These are phyloP conservation scores for Tubosaeta sp. DNA, from an alignment of 768 basidiomycete genomes.

Conservation along the genomic window DNA sequence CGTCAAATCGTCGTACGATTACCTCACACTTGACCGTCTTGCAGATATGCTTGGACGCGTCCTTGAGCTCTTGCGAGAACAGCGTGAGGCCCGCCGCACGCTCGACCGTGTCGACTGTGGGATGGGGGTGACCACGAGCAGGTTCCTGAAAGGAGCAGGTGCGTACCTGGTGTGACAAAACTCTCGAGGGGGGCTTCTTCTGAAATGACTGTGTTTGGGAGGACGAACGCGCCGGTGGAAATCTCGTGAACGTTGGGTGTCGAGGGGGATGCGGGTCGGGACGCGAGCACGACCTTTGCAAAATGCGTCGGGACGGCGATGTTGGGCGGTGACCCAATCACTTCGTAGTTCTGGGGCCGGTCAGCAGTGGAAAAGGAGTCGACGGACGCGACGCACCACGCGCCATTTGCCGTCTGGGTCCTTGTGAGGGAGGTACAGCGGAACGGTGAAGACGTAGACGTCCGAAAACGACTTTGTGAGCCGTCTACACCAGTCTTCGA, in stretches of 20 bases:
- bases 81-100: constrained; percentile 81
- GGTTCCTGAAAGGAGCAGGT: not conserved
- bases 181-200: constrained; percentile 76
- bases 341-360: constrained; percentile 72
- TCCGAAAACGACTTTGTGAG: constrained; percentile 86
- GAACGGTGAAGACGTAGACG: constrained; percentile 97
- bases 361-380: not conserved
- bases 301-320: constrained; percentile 96
- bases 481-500: constrained; percentile 92
- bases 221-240: constrained; percentile 88
- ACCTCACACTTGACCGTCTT: constrained; percentile 84
- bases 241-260: constrained; percentile 71
- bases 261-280: constrained; percentile 68
- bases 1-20: constrained; percentile 85
- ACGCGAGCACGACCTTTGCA: constrained; percentile 87
- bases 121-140: not conserved
- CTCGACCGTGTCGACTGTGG: constrained; percentile 86
- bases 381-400: constrained; percentile 54
- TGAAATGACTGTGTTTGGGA: constrained; percentile 90
- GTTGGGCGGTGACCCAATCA: constrained; percentile 89
- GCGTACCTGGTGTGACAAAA: constrained; percentile 76
- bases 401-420: constrained; percentile 93
- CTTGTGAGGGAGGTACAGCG: constrained; percentile 87
- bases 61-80: constrained; percentile 80
- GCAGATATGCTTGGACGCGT: constrained; percentile 80